Evolutionary conservation across 495 filamentous ascomycete species (phyloP).

Genomic region (Aspergillus ostianus): DNA sequence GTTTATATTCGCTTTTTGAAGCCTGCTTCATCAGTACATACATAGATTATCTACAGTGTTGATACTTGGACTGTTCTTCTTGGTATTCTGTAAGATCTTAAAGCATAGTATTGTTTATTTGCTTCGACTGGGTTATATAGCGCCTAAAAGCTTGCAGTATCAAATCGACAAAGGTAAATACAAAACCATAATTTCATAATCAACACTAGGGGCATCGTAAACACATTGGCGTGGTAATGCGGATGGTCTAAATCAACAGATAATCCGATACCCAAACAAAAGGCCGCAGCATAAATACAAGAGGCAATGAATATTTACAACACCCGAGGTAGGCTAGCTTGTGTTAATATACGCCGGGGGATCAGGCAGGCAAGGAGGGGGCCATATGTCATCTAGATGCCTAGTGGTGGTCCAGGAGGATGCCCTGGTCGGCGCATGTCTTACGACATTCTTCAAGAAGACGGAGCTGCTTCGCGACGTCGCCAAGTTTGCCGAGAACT

Average conservation of each 20-base stretch:
- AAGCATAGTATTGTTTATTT: too few relatives aligned
- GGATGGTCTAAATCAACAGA: neutral
- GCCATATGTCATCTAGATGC: neutral
- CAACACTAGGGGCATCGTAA: neutral
- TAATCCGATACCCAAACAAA: neutral
- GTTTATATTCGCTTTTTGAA: neutral
- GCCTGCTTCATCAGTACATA: neutral
- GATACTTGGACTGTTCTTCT: neutral
- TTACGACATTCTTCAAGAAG: slow-evolving; percentile 87
- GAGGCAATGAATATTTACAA: neutral
- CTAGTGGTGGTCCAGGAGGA: slow-evolving; percentile 37
- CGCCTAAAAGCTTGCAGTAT: too few relatives aligned
- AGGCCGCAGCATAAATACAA: neutral
- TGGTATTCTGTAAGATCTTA: too few relatives aligned
- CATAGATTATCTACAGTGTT: neutral
- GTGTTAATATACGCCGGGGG: neutral
- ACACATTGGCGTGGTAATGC: neutral
- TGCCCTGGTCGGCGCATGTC: slow-evolving; percentile 45
- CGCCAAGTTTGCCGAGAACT: slow-evolving; percentile 78
- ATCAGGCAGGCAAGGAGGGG: neutral
- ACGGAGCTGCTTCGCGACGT: slow-evolving; percentile 82
- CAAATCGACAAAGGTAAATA: neutral
- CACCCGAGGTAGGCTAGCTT: neutral
- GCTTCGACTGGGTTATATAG: too few relatives aligned
- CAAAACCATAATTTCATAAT: neutral